Conservation (phyloP, 805 yeast species). For the Maudiozyma saulgeensis region DNA sequence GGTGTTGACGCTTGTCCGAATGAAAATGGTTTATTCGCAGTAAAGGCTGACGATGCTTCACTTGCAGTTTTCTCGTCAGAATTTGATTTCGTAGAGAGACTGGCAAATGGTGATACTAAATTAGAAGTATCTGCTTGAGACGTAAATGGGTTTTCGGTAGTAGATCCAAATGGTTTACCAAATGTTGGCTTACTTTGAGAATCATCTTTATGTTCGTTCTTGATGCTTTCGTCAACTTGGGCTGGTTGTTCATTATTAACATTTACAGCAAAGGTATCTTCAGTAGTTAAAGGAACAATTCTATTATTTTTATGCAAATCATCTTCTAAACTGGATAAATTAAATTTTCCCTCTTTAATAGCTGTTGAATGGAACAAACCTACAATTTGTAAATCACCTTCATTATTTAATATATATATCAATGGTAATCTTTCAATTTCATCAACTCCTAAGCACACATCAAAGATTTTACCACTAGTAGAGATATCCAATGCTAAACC, state of each 20-base stretch:
- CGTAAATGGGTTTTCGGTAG: not conserved
- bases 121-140: not conserved
- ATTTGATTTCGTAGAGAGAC: not conserved
- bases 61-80: not conserved
- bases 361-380: constrained; percentile 50
- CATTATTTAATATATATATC: constrained; percentile 50
- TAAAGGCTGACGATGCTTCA: not conserved
- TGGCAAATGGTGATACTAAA: not conserved
- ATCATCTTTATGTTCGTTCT: not conserved
- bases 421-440: constrained; percentile 55
- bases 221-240: too few relatives aligned
- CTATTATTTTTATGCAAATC: constrained; percentile 1
- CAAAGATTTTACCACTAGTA: constrained; percentile 33
- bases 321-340: constrained; percentile 9
- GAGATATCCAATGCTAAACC: constrained; percentile 60
- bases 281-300: not conserved
- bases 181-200: not conserved
- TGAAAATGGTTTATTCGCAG: not conserved
- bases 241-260: too few relatives aligned
- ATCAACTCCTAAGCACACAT: constrained; percentile 53
- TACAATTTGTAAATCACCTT: constrained; percentile 57
- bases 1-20: not conserved
- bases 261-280: too few relatives aligned
- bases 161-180: not conserved
- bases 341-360: constrained; percentile 31